Evolutionary conservation across 129 eudicot species (phyloP), one percentile per base, ranked within the genome.

Genomic region (Heracleum sosnowskyi): DNA sequence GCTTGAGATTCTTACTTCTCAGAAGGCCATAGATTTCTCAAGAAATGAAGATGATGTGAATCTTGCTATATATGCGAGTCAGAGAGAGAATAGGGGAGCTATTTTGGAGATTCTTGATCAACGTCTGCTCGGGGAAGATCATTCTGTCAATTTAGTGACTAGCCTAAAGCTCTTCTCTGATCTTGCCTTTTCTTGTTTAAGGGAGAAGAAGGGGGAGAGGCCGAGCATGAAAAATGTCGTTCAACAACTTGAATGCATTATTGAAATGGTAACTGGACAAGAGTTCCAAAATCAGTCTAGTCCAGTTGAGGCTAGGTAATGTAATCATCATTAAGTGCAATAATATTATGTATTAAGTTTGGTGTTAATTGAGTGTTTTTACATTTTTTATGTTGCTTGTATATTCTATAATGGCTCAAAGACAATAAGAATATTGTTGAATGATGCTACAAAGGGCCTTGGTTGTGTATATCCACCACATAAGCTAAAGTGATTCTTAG

Each of bases 181-280:
- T 79, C 83, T 89, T 22, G 93, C 93, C 5, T 87, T 89, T 78
- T 76, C 87, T 31, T 89, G 93, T 81, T 69, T 86, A 40, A 86
- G 82, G 70, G 93, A 84, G 87, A 89, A 84, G 86, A 89, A 85
- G 68, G 88, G 76, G 34, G 93, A 89, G 22, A 86, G 93, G 68
- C 93, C 93, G 28, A 55, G 81, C 80, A 89, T 89, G 93, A 86
- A 79, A 73, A 86, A 89, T 42, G 87, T 86, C 18, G 86, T 85
- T 74, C 85, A 86, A 81, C 81, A 89, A 79, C 87, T 89, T 37
- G 82, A 84, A 46, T 69, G 83, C 51, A 81, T 86, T 68, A 69
- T 77, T 70, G 82, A 86, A 24, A 69, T 68, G 51, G 36, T 84
- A n/a, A 74, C 69, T 57, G 83, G 83, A 77, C 79, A 82, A 75